Conservation (phyloP, 495 filamentous ascomycete species). For the Daldinia caldariorum region DNA sequence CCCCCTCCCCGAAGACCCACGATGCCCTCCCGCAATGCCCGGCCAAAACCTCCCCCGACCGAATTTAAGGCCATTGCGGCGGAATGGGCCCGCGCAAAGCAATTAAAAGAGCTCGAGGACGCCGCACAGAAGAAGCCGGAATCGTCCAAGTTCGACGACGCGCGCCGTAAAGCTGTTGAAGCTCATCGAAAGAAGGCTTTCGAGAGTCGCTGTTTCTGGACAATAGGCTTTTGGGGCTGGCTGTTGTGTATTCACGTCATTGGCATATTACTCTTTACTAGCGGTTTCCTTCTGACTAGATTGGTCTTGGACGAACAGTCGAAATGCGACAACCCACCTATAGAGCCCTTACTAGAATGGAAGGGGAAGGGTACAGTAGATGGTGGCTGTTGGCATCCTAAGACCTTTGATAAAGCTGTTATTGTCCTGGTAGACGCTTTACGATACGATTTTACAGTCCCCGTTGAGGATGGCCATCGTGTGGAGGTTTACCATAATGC, state of each 20-base stretch:
- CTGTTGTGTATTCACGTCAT: slow-evolving; percentile 74
- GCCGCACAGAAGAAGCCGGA: slow-evolving; percentile 36
- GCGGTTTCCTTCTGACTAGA: slow-evolving; percentile 94
- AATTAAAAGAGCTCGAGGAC: slow-evolving; percentile 52
- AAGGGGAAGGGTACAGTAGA: slow-evolving; percentile 60
- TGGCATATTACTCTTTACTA: slow-evolving; percentile 91
- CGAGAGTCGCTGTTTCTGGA: slow-evolving; percentile 60
- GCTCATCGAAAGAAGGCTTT: slow-evolving; percentile 52
- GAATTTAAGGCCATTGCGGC: slow-evolving; percentile 57
- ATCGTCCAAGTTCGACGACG: slow-evolving; percentile 40
- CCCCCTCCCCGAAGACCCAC: slow-evolving; percentile 15
- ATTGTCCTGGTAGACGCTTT: slow-evolving; percentile 93
- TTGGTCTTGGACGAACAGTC: slow-evolving; percentile 90
- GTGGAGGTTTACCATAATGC: slow-evolving; percentile 85
- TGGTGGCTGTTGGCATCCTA: slow-evolving; percentile 93
- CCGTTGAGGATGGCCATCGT: slow-evolving; percentile 64
- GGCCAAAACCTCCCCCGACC: slow-evolving; percentile 43
- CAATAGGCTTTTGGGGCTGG: slow-evolving; percentile 62
- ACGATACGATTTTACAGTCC: slow-evolving; percentile 95
- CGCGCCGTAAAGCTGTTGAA: slow-evolving; percentile 53
- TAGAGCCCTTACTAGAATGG: slow-evolving; percentile 55
- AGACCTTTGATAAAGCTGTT: slow-evolving; percentile 89
- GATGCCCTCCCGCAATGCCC: slow-evolving; percentile 40
- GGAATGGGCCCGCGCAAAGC: slow-evolving; percentile 60
- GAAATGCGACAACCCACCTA: slow-evolving; percentile 76